Evolutionary conservation across 2,329 filamentous ascomycete species (phyloP).

Genomic region (Colletotrichum eremochloae): DNA sequence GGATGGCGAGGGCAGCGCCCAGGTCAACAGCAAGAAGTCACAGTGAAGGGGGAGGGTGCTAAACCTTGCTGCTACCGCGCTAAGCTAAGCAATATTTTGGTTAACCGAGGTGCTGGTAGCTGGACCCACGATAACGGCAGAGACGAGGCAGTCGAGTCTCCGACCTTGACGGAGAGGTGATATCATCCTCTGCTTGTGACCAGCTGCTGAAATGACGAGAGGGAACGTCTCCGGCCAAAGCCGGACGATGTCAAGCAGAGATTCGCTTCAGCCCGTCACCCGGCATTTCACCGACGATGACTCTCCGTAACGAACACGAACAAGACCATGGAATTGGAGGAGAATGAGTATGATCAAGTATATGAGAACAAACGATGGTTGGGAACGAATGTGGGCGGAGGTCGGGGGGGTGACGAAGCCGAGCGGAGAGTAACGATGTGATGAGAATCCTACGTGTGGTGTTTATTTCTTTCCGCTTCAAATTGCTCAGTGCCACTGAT

Average conservation of each 20-base stretch:
- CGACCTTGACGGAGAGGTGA: neutral
- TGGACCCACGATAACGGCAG: neutral
- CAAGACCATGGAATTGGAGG: neutral
- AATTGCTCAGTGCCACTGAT: neutral
- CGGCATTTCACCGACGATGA: neutral
- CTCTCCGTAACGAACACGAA: neutral
- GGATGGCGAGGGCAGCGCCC: conserved; percentile 47
- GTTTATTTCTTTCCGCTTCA: neutral
- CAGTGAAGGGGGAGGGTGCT: conserved; percentile 40
- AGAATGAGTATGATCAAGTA: conserved; percentile 6
- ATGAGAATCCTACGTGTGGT: conserved; percentile 1
- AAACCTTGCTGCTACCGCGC: neutral
- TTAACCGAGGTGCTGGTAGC: neutral
- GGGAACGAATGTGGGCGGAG: neutral
- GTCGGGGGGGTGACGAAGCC: neutral
- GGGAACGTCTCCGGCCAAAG: neutral
- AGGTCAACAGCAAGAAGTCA: conserved; percentile 58
- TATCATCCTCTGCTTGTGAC: neutral
- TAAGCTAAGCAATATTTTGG: neutral
- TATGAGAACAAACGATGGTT: neutral
- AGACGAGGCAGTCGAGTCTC: neutral
- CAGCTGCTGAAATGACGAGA: neutral
- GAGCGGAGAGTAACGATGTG: neutral
- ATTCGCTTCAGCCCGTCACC: neutral
- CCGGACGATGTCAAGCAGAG: neutral